A percentile compares a stretch with the other conserved stretches of the same genome.
These are phyloP conservation scores for Elsinoe ampelina DNA, from an alignment of 2,329 filamentous ascomycete species.

Conservation along the genomic window DNA sequence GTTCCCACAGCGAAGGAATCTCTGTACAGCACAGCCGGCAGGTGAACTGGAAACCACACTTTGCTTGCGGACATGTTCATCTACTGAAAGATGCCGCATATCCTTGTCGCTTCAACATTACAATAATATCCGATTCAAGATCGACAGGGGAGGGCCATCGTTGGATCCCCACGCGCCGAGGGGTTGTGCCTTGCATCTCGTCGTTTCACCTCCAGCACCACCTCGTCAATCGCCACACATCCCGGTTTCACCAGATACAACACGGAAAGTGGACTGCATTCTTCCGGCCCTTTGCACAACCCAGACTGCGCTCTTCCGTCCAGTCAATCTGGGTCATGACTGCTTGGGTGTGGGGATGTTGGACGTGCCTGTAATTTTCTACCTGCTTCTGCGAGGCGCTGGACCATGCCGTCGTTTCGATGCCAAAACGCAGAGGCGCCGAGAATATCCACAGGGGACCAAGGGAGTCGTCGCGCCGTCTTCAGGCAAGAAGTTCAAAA, in stretches of 20 bases:
- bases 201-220: slow-evolving; percentile 4
- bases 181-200: slow-evolving; percentile 3
- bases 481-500: slow-evolving; percentile 7
- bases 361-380: slow-evolving; percentile 6
- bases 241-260: slow-evolving; percentile 10
- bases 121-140: slow-evolving; percentile 1
- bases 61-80: not conserved
- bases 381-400: not conserved
- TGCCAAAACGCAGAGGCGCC: slow-evolving; percentile 8
- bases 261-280: slow-evolving; percentile 10
- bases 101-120: not conserved
- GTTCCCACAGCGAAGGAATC: not conserved
- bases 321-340: not conserved
- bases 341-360: not conserved
- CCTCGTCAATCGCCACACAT: not conserved
- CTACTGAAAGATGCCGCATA: not conserved
- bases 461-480: not conserved
- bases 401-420: slow-evolving; percentile 1
- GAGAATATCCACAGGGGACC: not conserved
- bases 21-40: no score
- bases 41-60: not conserved
- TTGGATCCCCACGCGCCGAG: not conserved
- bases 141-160: slow-evolving; percentile 2
- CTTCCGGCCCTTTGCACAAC: not conserved
- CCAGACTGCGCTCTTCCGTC: not conserved